Percentiles rank a stretch among this genome's conserved stretches.
Evolutionary conservation across 106 monocot genomes (phyloP).

Genomic region (Dendrobium catenatum): DNA sequence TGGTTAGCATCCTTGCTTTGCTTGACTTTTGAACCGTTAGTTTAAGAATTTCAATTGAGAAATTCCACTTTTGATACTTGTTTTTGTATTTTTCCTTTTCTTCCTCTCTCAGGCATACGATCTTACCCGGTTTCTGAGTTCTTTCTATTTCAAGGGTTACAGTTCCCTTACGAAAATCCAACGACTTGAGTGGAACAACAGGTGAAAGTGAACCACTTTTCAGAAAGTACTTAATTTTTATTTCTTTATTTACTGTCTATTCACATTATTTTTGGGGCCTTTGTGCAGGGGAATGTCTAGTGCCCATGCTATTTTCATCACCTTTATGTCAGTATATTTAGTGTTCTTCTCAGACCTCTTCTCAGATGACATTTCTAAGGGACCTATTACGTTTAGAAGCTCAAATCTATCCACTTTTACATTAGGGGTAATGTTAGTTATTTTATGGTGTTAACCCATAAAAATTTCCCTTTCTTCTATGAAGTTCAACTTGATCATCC

Average conservation of each 20-base stretch:
- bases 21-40: no score
- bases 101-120: no score
- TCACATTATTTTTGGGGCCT: not conserved
- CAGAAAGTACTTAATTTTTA: not conserved
- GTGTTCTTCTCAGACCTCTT: slow-evolving; percentile 74
- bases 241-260: not conserved
- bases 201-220: slow-evolving; percentile 21
- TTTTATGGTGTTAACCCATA: not conserved
- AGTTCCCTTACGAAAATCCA: slow-evolving; percentile 65
- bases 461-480: not conserved
- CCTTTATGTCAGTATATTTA: slow-evolving; percentile 62
- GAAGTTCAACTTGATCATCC: slow-evolving; percentile 4
- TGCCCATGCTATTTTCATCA: slow-evolving; percentile 81
- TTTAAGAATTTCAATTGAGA: not conserved
- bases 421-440: slow-evolving; percentile 41
- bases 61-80: not conserved
- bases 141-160: slow-evolving; percentile 57
- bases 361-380: slow-evolving; percentile 11
- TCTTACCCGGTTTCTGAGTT: slow-evolving; percentile 25
- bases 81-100: no score
- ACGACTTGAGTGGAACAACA: slow-evolving; percentile 81
- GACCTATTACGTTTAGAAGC: slow-evolving; percentile 46
- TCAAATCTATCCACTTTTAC: slow-evolving; percentile 67
- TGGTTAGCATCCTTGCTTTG: not conserved
- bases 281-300: slow-evolving; percentile 90